Percentiles rank a stretch among this genome's conserved stretches.
Evolutionary conservation across 208 protist genomes (phyloP).

Genomic region (Naegleria gruberi): DNA sequence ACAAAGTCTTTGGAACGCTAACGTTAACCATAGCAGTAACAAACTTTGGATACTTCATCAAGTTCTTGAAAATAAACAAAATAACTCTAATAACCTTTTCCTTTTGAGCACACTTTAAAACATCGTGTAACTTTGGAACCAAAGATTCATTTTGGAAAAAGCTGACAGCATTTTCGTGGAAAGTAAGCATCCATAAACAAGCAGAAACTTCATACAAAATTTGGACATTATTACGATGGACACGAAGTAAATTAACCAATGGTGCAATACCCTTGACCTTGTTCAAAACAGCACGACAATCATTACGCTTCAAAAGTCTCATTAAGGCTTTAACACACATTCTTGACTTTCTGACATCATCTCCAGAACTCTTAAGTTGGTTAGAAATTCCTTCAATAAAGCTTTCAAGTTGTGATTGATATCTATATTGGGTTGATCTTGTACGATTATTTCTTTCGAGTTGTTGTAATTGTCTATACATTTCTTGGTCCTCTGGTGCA

Average conservation of each 20-base stretch:
- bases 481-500: not conserved
- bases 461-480: not conserved
- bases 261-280: not conserved
- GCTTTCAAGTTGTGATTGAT: not conserved
- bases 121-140: not conserved
- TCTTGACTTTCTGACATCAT: not conserved
- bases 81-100: constrained; percentile 14
- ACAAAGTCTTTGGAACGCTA: constrained; percentile 50
- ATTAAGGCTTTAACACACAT: constrained; percentile 8
- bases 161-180: not conserved
- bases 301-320: not conserved
- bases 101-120: constrained; percentile 13
- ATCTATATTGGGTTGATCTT: not conserved
- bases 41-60: constrained; percentile 7
- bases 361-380: not conserved
- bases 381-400: not conserved
- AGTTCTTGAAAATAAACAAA: not conserved
- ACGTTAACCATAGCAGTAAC: not conserved
- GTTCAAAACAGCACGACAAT: not conserved
- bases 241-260: not conserved
- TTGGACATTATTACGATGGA: not conserved
- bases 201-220: not conserved
- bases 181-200: constrained; percentile 4
- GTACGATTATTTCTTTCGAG: not conserved
- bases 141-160: not conserved